These are phyloP conservation scores for Sphagnum tenellum DNA, from an alignment of 225 moss, liverwort and hornwort genomes.

Conservation along the genomic window DNA sequence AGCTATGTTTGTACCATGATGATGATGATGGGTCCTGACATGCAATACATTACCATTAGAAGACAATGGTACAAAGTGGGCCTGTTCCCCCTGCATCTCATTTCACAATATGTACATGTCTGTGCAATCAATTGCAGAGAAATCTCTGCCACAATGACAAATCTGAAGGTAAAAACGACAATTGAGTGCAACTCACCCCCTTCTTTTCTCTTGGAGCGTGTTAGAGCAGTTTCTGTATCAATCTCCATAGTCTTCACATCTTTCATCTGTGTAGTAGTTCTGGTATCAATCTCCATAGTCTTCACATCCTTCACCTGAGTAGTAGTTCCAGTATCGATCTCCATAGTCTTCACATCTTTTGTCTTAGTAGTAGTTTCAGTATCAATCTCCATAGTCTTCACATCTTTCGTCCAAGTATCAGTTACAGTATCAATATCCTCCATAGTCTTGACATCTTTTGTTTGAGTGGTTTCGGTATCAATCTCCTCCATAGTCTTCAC, in stretches of 20 bases:
- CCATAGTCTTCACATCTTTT: conserved; percentile 63
- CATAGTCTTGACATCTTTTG: conserved; percentile 58
- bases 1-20: too few species aligned
- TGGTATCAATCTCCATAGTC: conserved; percentile 78
- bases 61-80: too few species aligned
- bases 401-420: conserved; percentile 19
- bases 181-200: conserved; percentile 28
- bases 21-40: too few species aligned
- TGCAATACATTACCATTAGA: too few species aligned
- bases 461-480: conserved; percentile 68
- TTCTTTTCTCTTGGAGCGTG: conserved; percentile 78
- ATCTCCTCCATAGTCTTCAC: conserved; percentile 61
- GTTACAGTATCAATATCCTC: conserved; percentile 46
- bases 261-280: conserved; percentile 14
- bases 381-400: conserved; percentile 77
- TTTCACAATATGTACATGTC: too few species aligned
- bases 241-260: conserved; percentile 69
- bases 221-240: conserved; percentile 49
- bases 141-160: too few species aligned
- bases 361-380: conserved; percentile 18
- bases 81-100: too few species aligned
- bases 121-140: too few species aligned
- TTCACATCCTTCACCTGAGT: conserved; percentile 30
- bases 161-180: too few species aligned
- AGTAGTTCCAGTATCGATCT: conserved; percentile 55